Conservation (phyloP, 257 asterid species). For the Capsicum chinense region DNA sequence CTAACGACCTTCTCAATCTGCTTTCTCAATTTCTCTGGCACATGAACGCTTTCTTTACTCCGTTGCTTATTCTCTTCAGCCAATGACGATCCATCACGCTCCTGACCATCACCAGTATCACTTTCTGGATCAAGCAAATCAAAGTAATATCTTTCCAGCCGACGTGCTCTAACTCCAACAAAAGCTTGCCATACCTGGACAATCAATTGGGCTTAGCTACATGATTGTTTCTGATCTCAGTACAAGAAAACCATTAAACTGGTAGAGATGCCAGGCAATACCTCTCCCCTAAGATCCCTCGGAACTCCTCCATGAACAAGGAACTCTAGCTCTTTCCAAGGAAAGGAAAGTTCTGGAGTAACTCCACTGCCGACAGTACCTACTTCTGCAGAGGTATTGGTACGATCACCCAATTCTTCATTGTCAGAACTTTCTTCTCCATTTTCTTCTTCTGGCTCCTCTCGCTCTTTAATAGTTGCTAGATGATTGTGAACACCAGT, state of each 20-base stretch:
- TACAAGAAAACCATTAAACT: conserved; percentile 21
- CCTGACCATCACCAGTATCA: conserved; percentile 47
- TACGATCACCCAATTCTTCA: conserved; percentile 46
- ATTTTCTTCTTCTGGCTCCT: conserved; percentile 45
- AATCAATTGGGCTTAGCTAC: conserved; percentile 35
- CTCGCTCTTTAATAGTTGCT: conserved; percentile 54
- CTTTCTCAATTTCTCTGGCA: conserved; percentile 81
- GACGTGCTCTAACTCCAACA: conserved; percentile 83
- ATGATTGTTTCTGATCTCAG: background rate
- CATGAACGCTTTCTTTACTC: conserved; percentile 43
- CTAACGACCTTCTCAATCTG: conserved; percentile 99
- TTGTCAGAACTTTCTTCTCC: conserved; percentile 41
- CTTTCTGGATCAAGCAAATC: conserved; percentile 61
- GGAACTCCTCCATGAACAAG: conserved; percentile 95
- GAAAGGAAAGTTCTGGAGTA: conserved; percentile 47
- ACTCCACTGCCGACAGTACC: conserved; percentile 39
- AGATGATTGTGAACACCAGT: conserved; percentile 40
- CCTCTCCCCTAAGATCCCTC: conserved; percentile 96
- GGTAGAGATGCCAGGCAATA: conserved; percentile 36
- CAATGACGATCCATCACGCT: conserved; percentile 44
- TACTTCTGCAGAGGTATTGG: conserved; percentile 46
- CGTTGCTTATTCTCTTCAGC: conserved; percentile 40
- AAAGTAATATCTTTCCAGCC: conserved; percentile 77
- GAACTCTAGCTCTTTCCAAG: conserved; percentile 74
- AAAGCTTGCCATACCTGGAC: conserved; percentile 97